Conservation (phyloP, 2,329 filamentous ascomycete species). For the Emmonsiellopsis sp. region DNA sequence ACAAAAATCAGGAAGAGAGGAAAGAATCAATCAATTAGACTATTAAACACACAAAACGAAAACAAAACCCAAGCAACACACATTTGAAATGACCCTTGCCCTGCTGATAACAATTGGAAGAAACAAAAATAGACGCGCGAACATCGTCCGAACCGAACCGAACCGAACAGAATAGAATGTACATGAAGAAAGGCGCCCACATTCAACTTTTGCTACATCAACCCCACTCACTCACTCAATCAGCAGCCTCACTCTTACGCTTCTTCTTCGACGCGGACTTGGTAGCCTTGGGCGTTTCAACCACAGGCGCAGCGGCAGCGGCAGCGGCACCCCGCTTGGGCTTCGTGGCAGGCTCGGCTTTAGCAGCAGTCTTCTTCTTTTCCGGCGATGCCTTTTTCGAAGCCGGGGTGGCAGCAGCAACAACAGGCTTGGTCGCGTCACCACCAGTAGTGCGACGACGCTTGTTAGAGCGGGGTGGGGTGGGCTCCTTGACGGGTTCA, state of each 20-base stretch:
- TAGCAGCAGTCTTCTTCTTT: slow-evolving; percentile 22
- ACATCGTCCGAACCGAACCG: too few species aligned
- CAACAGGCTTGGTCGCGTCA: slow-evolving; percentile 20
- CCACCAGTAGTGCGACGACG: slow-evolving; percentile 32
- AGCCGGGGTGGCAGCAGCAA: slow-evolving; percentile 23
- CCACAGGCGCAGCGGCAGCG: slow-evolving; percentile 16
- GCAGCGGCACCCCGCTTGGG: slow-evolving; percentile 23
- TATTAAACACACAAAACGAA: too few species aligned
- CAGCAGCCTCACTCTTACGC: slow-evolving; percentile 36
- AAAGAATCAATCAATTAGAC: too few species aligned
- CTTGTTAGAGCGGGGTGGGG: slow-evolving; percentile 33
- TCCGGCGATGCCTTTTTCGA: slow-evolving; percentile 29
- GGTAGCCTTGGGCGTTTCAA: slow-evolving; percentile 22
- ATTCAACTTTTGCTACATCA: background rate
- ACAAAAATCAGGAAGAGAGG: too few species aligned
- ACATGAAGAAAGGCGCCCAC: too few species aligned
- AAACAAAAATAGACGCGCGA: background rate
- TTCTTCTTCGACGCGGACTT: slow-evolving; percentile 38
- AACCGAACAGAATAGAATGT: too few species aligned
- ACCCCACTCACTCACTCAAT: slow-evolving; percentile 15
- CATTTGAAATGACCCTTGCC: too few species aligned
- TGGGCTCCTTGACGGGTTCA: slow-evolving; percentile 33
- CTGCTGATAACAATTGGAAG: background rate
- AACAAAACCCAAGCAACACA: too few species aligned
- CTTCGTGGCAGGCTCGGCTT: slow-evolving; percentile 21